These are phyloP conservation scores for Macaranga tanarius DNA, from an alignment of 441 rosid genomes.

Conservation along the genomic window DNA sequence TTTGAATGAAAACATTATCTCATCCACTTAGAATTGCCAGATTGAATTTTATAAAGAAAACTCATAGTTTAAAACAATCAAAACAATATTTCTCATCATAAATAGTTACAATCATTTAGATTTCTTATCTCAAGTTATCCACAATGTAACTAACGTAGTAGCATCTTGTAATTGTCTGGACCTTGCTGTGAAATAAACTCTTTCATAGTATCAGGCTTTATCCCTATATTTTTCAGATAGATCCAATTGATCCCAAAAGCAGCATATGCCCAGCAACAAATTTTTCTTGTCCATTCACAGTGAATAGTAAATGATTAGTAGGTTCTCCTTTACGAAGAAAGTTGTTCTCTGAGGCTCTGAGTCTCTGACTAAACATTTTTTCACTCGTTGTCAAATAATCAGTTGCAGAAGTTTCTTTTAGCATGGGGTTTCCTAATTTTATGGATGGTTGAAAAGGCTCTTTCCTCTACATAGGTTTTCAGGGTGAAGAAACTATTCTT, in stretches of 20 bases:
- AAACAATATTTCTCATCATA: too few relatives aligned
- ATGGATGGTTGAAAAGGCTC: neutral
- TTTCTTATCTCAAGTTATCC: neutral
- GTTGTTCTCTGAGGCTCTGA: neutral
- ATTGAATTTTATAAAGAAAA: neutral
- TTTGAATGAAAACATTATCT: too few relatives aligned
- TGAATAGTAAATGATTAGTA: neutral
- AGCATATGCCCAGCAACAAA: too few relatives aligned
- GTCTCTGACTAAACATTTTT: neutral
- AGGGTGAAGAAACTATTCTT: neutral
- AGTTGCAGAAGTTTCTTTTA: neutral
- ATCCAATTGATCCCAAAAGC: neutral
- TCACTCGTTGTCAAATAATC: neutral
- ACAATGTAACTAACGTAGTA: neutral
- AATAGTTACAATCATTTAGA: neutral
- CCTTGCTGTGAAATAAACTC: neutral
- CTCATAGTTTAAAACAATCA: too few relatives aligned
- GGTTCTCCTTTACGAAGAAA: neutral
- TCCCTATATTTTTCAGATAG: neutral
- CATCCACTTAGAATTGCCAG: neutral
- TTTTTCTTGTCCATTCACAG: neutral
- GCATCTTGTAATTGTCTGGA: too few relatives aligned
- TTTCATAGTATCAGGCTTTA: neutral
- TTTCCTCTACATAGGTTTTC: neutral
- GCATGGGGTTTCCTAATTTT: neutral